Evolutionary conservation across 2,329 filamentous ascomycete species (phyloP).

Genomic region (Ophiostoma sp.): DNA sequence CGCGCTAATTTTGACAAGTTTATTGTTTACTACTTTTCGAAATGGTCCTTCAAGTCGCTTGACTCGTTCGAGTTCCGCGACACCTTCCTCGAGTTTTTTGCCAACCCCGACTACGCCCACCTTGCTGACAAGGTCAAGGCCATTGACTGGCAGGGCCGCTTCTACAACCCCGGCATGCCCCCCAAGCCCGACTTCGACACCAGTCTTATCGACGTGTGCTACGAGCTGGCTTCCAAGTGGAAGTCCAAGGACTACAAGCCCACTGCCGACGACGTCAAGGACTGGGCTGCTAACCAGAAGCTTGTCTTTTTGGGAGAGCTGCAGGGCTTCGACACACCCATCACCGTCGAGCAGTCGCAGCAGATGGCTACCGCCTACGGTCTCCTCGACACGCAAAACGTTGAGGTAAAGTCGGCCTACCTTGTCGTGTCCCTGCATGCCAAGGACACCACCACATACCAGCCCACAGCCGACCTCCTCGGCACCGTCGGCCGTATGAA

Average conservation of each 20-base stretch:
- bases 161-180: constrained; percentile 83
- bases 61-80: constrained; percentile 93
- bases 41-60: constrained; percentile 77
- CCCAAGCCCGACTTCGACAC: constrained; percentile 91
- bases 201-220: constrained; percentile 77
- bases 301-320: constrained; percentile 84
- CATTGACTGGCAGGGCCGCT: constrained; percentile 86
- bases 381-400: constrained; percentile 70
- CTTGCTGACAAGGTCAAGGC: constrained; percentile 59
- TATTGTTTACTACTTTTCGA: constrained; percentile 89
- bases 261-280: constrained; percentile 59
- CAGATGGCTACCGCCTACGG: constrained; percentile 71
- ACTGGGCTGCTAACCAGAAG: constrained; percentile 79
- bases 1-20: constrained; percentile 89
- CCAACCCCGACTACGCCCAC: constrained; percentile 55
- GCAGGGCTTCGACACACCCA: constrained; percentile 59
- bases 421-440: constrained; percentile 73
- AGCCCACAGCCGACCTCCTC: constrained; percentile 67
- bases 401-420: constrained; percentile 78
- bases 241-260: constrained; percentile 57
- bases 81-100: constrained; percentile 81
- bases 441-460: constrained; percentile 62
- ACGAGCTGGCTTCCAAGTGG: constrained; percentile 78
- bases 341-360: constrained; percentile 61
- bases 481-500: constrained; percentile 91